Conservation (phyloP, 208 protist species). For the Tritrichomonas foetus region DNA sequence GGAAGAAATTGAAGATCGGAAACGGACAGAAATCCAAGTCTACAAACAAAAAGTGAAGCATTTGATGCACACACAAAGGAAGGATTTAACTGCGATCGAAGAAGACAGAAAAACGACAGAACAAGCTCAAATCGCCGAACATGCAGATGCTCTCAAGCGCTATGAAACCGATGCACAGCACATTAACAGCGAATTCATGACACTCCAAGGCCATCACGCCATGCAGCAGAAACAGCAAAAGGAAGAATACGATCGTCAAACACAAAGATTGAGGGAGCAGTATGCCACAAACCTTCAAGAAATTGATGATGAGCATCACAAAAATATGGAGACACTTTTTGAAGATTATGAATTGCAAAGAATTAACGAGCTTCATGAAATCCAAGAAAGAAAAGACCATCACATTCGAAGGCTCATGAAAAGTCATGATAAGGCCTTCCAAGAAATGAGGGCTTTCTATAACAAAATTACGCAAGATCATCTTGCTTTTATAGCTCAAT, state of each 20-base stretch:
- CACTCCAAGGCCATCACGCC: background rate
- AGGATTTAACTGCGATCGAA: background rate
- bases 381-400: slow-evolving; percentile 52
- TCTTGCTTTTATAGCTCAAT: background rate
- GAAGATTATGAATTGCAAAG: slow-evolving; percentile 11
- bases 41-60: slow-evolving; percentile 33
- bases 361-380: slow-evolving; percentile 46
- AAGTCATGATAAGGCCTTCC: slow-evolving; percentile 49
- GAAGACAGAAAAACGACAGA: background rate
- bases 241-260: background rate
- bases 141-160: background rate
- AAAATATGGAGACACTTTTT: background rate
- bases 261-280: background rate
- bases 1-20: slow-evolving; percentile 35
- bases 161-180: background rate
- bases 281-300: background rate
- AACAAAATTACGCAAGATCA: slow-evolving; percentile 44
- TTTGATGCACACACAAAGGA: background rate
- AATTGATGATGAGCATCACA: background rate
- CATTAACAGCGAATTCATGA: background rate
- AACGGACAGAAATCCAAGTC: background rate
- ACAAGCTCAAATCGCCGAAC: background rate
- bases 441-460: slow-evolving; percentile 51
- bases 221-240: background rate
- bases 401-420: slow-evolving; percentile 52